These are phyloP conservation scores for Fusarium beomiforme DNA, from an alignment of 2,329 filamentous ascomycete species.

Conservation along the genomic window DNA sequence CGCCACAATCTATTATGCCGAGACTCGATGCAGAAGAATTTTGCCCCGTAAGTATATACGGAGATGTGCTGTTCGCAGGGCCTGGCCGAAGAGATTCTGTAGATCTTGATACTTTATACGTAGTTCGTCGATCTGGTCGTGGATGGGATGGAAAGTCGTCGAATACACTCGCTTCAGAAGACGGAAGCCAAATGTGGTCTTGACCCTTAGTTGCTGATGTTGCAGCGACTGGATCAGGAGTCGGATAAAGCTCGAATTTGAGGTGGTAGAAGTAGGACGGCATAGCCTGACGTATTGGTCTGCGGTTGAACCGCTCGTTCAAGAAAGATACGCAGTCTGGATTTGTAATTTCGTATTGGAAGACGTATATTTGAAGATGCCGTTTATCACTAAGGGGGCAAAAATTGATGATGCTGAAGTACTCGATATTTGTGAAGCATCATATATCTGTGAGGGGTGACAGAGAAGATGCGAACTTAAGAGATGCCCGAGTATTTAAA, in stretches of 20 bases:
- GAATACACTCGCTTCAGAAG: slow-evolving; percentile 61
- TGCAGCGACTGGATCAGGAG: slow-evolving; percentile 48
- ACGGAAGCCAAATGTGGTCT: slow-evolving; percentile 61
- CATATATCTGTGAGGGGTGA: slow-evolving; percentile 12
- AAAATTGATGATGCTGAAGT: slow-evolving; percentile 21
- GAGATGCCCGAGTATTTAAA: slow-evolving; percentile 5
- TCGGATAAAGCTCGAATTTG: slow-evolving; percentile 72
- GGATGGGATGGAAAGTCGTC: slow-evolving; percentile 64
- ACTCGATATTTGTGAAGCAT: slow-evolving; percentile 20
- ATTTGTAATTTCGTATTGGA: background rate
- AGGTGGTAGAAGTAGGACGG: slow-evolving; percentile 72
- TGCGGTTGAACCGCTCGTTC: background rate
- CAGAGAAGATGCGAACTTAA: background rate
- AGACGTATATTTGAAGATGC: background rate
- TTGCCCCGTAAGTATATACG: background rate
- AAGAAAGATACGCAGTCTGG: background rate
- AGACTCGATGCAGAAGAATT: slow-evolving; percentile 29
- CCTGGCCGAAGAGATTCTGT: background rate
- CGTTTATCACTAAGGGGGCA: slow-evolving; percentile 35
- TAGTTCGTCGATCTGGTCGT: slow-evolving; percentile 40
- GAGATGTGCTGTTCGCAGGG: background rate
- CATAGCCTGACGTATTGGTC: slow-evolving; percentile 54
- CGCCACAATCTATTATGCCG: slow-evolving; percentile 62
- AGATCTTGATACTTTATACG: slow-evolving; percentile 18
- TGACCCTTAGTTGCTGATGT: slow-evolving; percentile 13